These are phyloP conservation scores for Neofusicoccum kwambonambiense DNA, from an alignment of 2,329 filamentous ascomycete species.

Conservation along the genomic window DNA sequence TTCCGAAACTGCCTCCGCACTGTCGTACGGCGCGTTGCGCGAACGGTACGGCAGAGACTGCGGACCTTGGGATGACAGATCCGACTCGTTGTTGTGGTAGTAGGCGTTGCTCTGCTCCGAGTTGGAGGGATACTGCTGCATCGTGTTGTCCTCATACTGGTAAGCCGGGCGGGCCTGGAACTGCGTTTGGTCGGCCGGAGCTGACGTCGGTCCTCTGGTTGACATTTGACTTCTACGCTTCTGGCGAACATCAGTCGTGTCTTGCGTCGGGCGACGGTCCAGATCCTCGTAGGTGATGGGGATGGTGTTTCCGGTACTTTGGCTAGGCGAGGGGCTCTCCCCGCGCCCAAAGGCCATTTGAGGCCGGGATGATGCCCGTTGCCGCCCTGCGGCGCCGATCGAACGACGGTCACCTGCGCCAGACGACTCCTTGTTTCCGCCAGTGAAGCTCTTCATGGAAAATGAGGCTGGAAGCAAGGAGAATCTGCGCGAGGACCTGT, in stretches of 20 bases:
- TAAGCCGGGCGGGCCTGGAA: slow-evolving; percentile 27
- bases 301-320: slow-evolving; percentile 44
- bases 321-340: slow-evolving; percentile 44
- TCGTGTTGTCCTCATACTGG: slow-evolving; percentile 9
- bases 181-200: slow-evolving; percentile 37
- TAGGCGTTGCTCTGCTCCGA: slow-evolving; percentile 26
- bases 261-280: slow-evolving; percentile 26
- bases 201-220: slow-evolving; percentile 31
- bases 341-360: slow-evolving; percentile 46
- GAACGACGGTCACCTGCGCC: slow-evolving; percentile 27
- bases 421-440: slow-evolving; percentile 36
- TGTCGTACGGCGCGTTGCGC: slow-evolving; percentile 42
- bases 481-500: slow-evolving; percentile 46
- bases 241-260: slow-evolving; percentile 7
- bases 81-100: slow-evolving; percentile 34
- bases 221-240: slow-evolving; percentile 14
- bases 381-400: slow-evolving; percentile 22
- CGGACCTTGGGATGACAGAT: slow-evolving; percentile 31
- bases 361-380: slow-evolving; percentile 29
- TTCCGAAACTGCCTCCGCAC: slow-evolving; percentile 24
- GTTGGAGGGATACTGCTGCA: slow-evolving; percentile 10
- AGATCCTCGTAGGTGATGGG: slow-evolving; percentile 44
- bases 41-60: slow-evolving; percentile 26
- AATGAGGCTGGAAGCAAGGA: slow-evolving; percentile 52
- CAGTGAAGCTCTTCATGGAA: slow-evolving; percentile 43